Percentiles rank a stretch among this genome's conserved stretches.
Evolutionary conservation across 169 alveolate species (phyloP).

Genomic region (Cryptosporidium meleagridis): DNA sequence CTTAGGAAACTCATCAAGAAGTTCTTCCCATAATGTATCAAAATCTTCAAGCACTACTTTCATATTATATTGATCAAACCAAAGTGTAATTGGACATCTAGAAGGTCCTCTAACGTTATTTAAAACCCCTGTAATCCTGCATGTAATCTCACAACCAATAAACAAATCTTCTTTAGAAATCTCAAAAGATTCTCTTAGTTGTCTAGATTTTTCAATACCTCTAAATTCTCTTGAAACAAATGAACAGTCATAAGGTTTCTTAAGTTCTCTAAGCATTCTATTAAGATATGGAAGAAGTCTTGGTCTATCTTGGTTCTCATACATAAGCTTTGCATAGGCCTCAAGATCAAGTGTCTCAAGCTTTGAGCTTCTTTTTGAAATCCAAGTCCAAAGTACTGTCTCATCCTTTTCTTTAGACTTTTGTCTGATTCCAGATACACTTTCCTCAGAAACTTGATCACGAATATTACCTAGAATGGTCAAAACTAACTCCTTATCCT

Average conservation of each 20-base stretch:
- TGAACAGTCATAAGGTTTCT: conserved; percentile 54
- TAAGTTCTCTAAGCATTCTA: conserved; percentile 49
- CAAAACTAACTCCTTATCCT: conserved; percentile 31
- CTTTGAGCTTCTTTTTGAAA: conserved; percentile 72
- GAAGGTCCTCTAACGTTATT: conserved; percentile 17
- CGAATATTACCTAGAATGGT: conserved; percentile 72
- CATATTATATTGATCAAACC: conserved; percentile 67
- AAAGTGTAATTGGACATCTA: conserved; percentile 37
- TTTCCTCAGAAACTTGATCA: conserved; percentile 57
- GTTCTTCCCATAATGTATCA: conserved; percentile 58
- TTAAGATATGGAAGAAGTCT: conserved; percentile 58
- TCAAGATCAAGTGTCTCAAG: conserved; percentile 79
- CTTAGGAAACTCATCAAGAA: conserved; percentile 51
- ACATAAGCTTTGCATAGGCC: conserved; percentile 75
- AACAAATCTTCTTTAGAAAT: conserved; percentile 52
- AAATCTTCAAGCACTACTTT: conserved; percentile 62
- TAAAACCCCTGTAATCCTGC: conserved; percentile 38
- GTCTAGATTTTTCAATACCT: conserved; percentile 60
- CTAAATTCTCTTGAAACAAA: conserved; percentile 29
- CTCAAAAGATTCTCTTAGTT: conserved; percentile 34
- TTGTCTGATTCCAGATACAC: conserved; percentile 23
- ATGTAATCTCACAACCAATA: conserved; percentile 68
- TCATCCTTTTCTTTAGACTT: conserved; percentile 52
- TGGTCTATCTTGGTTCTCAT: conserved; percentile 63
- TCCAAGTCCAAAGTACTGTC: conserved; percentile 73